Conservation (phyloP, 2,329 filamentous ascomycete genomes). For the Colletotrichum cereale region DNA sequence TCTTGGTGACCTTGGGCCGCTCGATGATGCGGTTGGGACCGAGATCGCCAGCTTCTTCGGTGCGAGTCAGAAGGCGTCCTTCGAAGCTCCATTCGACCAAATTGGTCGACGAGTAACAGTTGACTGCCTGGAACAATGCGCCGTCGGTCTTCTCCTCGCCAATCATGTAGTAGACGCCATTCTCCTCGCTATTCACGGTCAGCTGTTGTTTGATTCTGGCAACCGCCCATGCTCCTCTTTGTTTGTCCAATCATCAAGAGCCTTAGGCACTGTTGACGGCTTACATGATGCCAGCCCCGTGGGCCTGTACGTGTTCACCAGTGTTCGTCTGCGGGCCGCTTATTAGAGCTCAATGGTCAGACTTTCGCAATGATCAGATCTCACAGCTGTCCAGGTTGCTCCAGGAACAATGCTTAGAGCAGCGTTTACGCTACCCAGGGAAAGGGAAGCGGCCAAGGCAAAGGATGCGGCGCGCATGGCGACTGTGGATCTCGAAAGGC, state of each 20-base stretch:
- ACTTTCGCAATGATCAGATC: slow-evolving; percentile 10
- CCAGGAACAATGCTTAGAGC: slow-evolving; percentile 56
- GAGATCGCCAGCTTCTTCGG: slow-evolving; percentile 64
- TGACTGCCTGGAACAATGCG: slow-evolving; percentile 71
- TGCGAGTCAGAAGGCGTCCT: slow-evolving; percentile 68
- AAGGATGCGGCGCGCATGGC: slow-evolving; percentile 16
- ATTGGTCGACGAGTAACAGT: slow-evolving; percentile 74
- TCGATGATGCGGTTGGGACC: slow-evolving; percentile 74
- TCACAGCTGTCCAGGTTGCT: slow-evolving; percentile 60
- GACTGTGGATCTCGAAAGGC: neutral
- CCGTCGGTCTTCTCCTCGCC: slow-evolving; percentile 79
- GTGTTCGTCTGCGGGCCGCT: slow-evolving; percentile 51
- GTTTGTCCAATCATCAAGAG: neutral
- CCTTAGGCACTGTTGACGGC: neutral
- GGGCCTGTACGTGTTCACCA: slow-evolving; percentile 73
- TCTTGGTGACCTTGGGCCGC: slow-evolving; percentile 77
- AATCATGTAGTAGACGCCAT: slow-evolving; percentile 73
- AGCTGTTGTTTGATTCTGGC: neutral
- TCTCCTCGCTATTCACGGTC: slow-evolving; percentile 53
- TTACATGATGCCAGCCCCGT: slow-evolving; percentile 72
- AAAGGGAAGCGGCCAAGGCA: slow-evolving; percentile 16
- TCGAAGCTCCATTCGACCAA: slow-evolving; percentile 74
- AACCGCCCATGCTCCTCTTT: neutral
- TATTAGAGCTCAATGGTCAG: neutral
- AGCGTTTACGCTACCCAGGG: slow-evolving; percentile 24